A percentile compares a stretch with the other conserved stretches of the same genome.
Conservation (phyloP, 306 rosid genomes). For the Sophora flavescens region DNA sequence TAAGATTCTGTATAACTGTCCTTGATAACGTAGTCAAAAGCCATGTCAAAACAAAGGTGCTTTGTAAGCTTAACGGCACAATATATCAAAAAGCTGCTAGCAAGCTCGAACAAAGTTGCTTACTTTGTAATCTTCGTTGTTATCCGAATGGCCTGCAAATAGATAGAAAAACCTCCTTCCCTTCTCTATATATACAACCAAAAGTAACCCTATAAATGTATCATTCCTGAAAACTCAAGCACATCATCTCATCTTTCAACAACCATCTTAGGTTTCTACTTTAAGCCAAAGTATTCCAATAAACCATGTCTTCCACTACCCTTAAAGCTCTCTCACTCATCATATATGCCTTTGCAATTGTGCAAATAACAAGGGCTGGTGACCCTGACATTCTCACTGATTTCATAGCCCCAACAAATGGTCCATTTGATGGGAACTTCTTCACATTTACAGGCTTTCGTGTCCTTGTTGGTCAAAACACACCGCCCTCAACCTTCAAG, state of each 20-base stretch:
- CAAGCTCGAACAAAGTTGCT: conserved; percentile 14
- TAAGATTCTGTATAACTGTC: neutral
- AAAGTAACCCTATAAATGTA: neutral
- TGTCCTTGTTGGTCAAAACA: neutral
- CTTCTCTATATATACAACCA: neutral
- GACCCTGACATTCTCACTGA: conserved; percentile 65
- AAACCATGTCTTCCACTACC: conserved; percentile 38
- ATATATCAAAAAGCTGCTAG: too few relatives aligned
- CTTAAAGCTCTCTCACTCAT: conserved; percentile 42
- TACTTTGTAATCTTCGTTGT: conserved; percentile 28
- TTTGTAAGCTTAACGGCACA: too few relatives aligned
- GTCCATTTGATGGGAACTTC: conserved; percentile 44
- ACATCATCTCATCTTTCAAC: too few relatives aligned
- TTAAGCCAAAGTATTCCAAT: neutral
- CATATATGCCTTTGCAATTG: conserved; percentile 34
- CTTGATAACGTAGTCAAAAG: conserved; percentile 4
- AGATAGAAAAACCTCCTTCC: neutral
- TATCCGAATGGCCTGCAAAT: conserved; percentile 27
- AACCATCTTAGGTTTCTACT: neutral
- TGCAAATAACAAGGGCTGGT: conserved; percentile 40
- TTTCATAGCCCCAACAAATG: conserved; percentile 45
- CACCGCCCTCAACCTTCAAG: conserved; percentile 42
- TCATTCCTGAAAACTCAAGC: neutral
- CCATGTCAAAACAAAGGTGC: neutral
- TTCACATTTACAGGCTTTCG: conserved; percentile 63